A percentile compares a stretch with the other conserved stretches of the same genome.
These are phyloP conservation scores for Auricularia sp. DNA, from an alignment of 768 basidiomycete genomes.

Conservation along the genomic window DNA sequence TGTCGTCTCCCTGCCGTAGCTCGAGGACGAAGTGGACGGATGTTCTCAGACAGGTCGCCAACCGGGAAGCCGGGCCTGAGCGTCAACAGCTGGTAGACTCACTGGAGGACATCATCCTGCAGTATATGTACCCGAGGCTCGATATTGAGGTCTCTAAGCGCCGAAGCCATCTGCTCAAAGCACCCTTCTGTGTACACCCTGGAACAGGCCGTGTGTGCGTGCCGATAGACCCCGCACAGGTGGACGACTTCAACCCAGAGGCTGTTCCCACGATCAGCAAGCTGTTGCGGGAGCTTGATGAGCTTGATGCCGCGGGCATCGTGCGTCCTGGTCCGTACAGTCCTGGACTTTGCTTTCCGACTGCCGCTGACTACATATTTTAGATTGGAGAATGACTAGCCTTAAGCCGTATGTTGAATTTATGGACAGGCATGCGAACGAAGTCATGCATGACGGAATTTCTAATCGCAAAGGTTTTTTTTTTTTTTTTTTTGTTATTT, in stretches of 20 bases:
- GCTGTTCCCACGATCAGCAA: constrained; percentile 78
- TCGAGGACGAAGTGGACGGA: constrained; percentile 73
- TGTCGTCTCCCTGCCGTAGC: constrained; percentile 33
- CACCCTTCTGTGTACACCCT: constrained; percentile 94
- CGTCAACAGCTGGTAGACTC: constrained; percentile 20
- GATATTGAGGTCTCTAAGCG: constrained; percentile 97
- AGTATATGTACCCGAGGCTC: constrained; percentile 92
- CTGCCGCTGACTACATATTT: constrained; percentile 27
- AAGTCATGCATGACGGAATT: background rate
- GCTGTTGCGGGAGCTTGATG: constrained; percentile 72
- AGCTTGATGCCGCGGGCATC: constrained; percentile 11
- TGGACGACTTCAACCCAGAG: constrained; percentile 78
- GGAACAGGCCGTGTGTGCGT: constrained; percentile 94
- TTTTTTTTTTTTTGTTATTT: no score
- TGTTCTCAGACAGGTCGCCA: constrained; percentile 22
- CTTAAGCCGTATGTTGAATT: constrained; percentile 84
- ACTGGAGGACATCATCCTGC: constrained; percentile 80
- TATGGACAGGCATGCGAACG: constrained; percentile 60
- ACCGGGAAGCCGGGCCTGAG: background rate
- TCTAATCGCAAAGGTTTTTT: background rate
- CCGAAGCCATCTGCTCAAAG: constrained; percentile 93
- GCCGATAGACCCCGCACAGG: constrained; percentile 65
- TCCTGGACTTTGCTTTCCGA: no score
- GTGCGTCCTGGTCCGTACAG: constrained; percentile 5
- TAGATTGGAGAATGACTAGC: constrained; percentile 69